These are phyloP conservation scores for Lentinula raphanica DNA, from an alignment of 768 basidiomycete genomes.

Conservation along the genomic window DNA sequence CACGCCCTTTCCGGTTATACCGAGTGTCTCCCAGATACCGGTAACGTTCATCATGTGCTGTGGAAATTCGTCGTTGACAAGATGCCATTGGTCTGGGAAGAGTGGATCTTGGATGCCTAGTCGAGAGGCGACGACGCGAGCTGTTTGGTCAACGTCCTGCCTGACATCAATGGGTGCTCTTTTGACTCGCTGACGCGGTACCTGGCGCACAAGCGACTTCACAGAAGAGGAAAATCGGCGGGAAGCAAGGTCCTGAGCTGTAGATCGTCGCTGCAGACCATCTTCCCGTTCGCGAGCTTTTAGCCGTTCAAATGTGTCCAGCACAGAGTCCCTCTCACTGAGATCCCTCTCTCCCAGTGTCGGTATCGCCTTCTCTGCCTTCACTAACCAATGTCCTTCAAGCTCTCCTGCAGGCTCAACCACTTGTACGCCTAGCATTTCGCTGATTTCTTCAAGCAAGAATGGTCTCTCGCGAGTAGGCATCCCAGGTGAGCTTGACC, in stretches of 20 bases:
- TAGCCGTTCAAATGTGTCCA: conserved; percentile 47
- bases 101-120: conserved; percentile 78
- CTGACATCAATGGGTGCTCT: conserved; percentile 65
- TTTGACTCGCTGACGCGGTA: conserved; percentile 62
- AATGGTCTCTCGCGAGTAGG: conserved; percentile 16
- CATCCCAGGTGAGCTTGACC: background rate
- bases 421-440: conserved; percentile 69
- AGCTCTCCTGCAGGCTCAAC: conserved; percentile 88
- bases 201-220: conserved; percentile 55
- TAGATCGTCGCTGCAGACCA: conserved; percentile 10
- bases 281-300: conserved; percentile 21
- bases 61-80: conserved; percentile 80
- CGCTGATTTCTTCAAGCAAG: conserved; percentile 55
- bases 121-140: conserved; percentile 47
- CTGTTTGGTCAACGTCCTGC: conserved; percentile 23
- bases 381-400: conserved; percentile 76
- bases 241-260: conserved; percentile 22
- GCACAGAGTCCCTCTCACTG: conserved; percentile 41
- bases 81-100: conserved; percentile 88
- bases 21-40: conserved; percentile 77
- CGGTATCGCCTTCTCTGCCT: conserved; percentile 38
- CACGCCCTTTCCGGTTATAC: conserved; percentile 81
- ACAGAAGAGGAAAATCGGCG: conserved; percentile 51
- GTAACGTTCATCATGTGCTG: conserved; percentile 92
- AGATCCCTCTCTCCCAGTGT: conserved; percentile 13